Conservation (phyloP, 345 rosid genomes). For the Lumnitzera racemosa region DNA sequence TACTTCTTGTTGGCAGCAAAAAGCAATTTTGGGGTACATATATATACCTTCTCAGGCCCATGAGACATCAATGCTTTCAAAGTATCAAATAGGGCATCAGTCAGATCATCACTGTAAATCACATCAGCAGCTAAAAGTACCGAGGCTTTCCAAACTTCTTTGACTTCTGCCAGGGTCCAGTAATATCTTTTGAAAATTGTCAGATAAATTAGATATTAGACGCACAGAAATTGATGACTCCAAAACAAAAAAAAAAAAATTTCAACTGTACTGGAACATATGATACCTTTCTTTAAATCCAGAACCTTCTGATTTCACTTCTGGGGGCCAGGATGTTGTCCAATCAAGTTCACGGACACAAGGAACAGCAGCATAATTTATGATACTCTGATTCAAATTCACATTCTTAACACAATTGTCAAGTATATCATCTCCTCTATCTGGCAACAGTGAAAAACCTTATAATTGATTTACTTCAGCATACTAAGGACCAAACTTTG, state of each 20-base stretch:
- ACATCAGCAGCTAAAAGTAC: slow-evolving; percentile 66
- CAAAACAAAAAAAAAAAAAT: background rate
- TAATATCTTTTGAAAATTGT: slow-evolving; percentile 22
- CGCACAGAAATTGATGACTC: background rate
- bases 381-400: slow-evolving; percentile 35
- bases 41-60: slow-evolving; percentile 39
- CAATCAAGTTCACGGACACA: slow-evolving; percentile 76
- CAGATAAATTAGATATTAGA: background rate
- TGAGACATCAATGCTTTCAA: slow-evolving; percentile 40
- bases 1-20: background rate
- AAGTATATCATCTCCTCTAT: slow-evolving; percentile 56
- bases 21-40: background rate
- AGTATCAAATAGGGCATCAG: slow-evolving; percentile 40
- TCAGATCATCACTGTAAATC: slow-evolving; percentile 55
- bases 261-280: background rate
- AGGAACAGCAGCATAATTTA: slow-evolving; percentile 32
- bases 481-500: no score
- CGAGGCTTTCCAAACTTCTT: slow-evolving; percentile 42
- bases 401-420: slow-evolving; percentile 57
- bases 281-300: slow-evolving; percentile 28
- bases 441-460: slow-evolving; percentile 22
- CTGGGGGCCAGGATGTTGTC: slow-evolving; percentile 61
- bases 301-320: slow-evolving; percentile 14
- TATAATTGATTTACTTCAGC: background rate
- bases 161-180: slow-evolving; percentile 43